Evolutionary conservation across 2,329 filamentous ascomycete genomes (phyloP).

Genomic region (Xylariaceae sp.): DNA sequence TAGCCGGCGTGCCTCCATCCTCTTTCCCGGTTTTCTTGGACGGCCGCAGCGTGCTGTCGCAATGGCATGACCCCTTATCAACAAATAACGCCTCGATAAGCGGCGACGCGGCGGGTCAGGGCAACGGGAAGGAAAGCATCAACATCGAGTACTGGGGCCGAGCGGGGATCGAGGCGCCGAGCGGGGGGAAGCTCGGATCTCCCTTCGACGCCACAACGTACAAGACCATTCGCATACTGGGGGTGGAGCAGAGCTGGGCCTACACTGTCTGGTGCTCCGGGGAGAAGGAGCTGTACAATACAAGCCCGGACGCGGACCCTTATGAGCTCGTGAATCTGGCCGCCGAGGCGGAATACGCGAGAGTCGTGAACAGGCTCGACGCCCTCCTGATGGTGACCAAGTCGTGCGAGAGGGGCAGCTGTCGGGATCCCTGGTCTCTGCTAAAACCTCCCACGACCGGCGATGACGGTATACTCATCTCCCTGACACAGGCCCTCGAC

Average conservation of each 20-base stretch:
- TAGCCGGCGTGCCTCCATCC: conserved; percentile 20
- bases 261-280: conserved; percentile 54
- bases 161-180: conserved; percentile 20
- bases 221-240: conserved; percentile 38
- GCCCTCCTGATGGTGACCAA: conserved; percentile 20
- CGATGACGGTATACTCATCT: too few species aligned
- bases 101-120: conserved; percentile 5
- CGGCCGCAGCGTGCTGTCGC: conserved; percentile 25
- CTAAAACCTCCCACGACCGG: conserved; percentile 11
- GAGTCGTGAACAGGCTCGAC: conserved; percentile 16
- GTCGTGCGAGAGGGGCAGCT: conserved; percentile 15
- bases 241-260: conserved; percentile 39
- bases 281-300: conserved; percentile 48
- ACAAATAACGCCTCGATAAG: conserved; percentile 3
- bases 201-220: conserved; percentile 36
- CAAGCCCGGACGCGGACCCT: conserved; percentile 32
- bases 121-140: conserved; percentile 20
- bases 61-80: conserved; percentile 29
- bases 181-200: conserved; percentile 5
- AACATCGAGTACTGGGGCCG: conserved; percentile 28
- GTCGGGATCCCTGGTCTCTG: conserved; percentile 17
- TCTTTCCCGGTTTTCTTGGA: conserved; percentile 26
- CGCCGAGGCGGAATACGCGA: background rate
- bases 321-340: conserved; percentile 14
- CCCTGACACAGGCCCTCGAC: conserved; percentile 20